A percentile compares a stretch with the other conserved stretches of the same genome.
phyloP scores from a whole-genome alignment of 805 yeast genomes.

The Komagataella kurtzmanii region DNA sequence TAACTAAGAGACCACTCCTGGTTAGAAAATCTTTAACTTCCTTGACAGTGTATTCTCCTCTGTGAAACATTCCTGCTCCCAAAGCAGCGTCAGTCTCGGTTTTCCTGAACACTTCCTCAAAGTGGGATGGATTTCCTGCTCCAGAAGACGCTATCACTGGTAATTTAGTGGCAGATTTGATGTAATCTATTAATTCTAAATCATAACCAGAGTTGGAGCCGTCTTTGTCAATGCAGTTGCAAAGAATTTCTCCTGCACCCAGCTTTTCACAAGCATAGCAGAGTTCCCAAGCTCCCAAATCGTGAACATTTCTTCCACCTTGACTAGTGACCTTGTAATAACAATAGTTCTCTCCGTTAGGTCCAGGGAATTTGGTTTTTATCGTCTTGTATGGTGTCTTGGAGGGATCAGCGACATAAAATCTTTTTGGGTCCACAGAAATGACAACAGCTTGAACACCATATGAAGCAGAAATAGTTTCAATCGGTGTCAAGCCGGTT shows the following conservation, averaged over 20 bases:
- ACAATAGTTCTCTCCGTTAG: conserved; percentile 79
- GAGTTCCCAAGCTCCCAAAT: conserved; percentile 83
- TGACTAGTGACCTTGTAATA: conserved; percentile 94
- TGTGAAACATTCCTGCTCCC: conserved; percentile 98
- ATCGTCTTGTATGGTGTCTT: conserved; percentile 53
- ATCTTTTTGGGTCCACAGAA: conserved; percentile 94
- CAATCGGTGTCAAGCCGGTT: conserved; percentile 79
- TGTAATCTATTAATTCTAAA: conserved; percentile 67
- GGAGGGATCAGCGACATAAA: conserved; percentile 50
- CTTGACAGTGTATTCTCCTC: conserved; percentile 81
- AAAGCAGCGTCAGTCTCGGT: conserved; percentile 92
- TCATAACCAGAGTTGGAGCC: conserved; percentile 95
- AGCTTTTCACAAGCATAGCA: conserved; percentile 79
- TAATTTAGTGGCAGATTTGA: conserved; percentile 62
- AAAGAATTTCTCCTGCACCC: conserved; percentile 92
- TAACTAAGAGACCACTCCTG: conserved; percentile 53
- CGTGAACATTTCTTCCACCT: conserved; percentile 87
- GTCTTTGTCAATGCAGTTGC: conserved; percentile 94
- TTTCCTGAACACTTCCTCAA: conserved; percentile 70
- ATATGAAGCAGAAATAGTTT: conserved; percentile 80
- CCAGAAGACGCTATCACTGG: conserved; percentile 98
- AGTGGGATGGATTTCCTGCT: conserved; percentile 90
- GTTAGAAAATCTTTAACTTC: conserved; percentile 65
- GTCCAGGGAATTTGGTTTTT: conserved; percentile 56
- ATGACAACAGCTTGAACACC: conserved; percentile 97